Conservation (phyloP, 2,329 filamentous ascomycete species). For the Tolypocladium sp. region DNA sequence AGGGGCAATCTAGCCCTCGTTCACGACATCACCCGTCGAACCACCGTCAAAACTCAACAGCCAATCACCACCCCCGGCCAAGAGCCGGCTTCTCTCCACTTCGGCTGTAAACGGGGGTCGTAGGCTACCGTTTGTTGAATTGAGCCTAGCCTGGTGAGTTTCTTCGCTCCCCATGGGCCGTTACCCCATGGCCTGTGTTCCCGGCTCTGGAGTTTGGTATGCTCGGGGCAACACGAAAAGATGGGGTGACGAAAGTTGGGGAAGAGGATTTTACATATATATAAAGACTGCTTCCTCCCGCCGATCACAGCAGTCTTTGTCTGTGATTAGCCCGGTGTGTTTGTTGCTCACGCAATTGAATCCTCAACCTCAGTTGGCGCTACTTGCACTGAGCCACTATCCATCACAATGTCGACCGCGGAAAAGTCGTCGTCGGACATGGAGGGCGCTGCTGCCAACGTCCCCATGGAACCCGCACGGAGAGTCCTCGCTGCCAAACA, state of each 20-base stretch:
- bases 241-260: not conserved
- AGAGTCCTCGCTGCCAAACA: conserved; percentile 6
- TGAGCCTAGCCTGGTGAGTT: not conserved
- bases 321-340: not conserved
- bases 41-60: not conserved
- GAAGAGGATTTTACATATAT: not conserved
- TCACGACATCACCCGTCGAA: not conserved
- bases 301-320: not conserved
- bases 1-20: not conserved
- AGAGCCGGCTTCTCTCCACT: not conserved
- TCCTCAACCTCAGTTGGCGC: not conserved
- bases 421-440: conserved; percentile 3
- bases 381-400: not conserved
- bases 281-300: not conserved
- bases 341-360: not conserved
- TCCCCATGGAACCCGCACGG: conserved; percentile 8
- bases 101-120: not conserved
- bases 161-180: not conserved
- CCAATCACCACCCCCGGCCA: not conserved
- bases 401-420: conserved; percentile 2
- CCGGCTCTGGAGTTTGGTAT: not conserved
- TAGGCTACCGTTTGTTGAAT: not conserved
- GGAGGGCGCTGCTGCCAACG: conserved; percentile 4
- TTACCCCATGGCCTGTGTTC: not conserved
- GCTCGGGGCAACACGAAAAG: not conserved